These are phyloP conservation scores for Castanea mollissima DNA, from an alignment of 306 rosid species.

Conservation along the genomic window DNA sequence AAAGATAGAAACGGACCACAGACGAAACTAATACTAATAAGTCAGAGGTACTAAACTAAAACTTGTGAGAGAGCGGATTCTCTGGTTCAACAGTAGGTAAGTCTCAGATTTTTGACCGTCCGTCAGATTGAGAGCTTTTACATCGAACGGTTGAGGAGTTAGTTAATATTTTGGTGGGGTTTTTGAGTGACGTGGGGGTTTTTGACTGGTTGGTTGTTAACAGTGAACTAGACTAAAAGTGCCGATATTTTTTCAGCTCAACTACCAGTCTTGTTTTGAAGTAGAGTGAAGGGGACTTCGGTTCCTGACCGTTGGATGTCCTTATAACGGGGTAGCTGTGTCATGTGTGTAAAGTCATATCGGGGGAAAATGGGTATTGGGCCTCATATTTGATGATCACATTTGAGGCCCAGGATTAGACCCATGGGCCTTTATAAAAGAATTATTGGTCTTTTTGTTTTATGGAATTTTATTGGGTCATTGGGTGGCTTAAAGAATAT, in stretches of 20 bases:
- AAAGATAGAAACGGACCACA: constrained; percentile 3
- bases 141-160: background rate
- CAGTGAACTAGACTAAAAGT: background rate
- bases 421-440: background rate
- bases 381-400: background rate
- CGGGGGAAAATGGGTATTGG: background rate
- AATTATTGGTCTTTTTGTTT: no score
- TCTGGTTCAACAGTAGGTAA: background rate
- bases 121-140: no score
- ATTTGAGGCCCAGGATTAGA: background rate
- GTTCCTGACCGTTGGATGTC: background rate
- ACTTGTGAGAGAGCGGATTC: background rate
- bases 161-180: background rate
- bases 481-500: background rate
- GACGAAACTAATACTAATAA: background rate
- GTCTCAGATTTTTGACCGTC: background rate
- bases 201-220: background rate
- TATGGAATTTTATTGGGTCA: no score
- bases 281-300: background rate
- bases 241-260: no score
- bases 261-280: background rate
- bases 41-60: background rate
- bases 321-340: background rate
- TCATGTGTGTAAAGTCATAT: no score
- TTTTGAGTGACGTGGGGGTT: background rate